Evolutionary conservation across 2,329 filamentous ascomycete species (phyloP), one percentile per base, ranked within the genome.

Genomic region (Diatrype stigma): DNA sequence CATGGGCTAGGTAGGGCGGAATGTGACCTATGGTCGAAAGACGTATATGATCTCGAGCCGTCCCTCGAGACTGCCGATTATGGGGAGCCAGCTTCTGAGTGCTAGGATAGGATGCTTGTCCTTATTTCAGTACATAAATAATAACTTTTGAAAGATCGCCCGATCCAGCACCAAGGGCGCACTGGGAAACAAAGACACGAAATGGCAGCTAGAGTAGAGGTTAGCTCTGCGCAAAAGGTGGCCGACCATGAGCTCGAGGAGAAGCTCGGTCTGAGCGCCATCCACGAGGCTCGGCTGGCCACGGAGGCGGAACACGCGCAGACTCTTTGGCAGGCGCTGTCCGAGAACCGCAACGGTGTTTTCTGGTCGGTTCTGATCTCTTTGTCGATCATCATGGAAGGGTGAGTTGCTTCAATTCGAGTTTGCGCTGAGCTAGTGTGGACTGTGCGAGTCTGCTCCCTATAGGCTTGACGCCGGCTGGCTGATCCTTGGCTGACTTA

Each of bases 371-470:
- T 62, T 14, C 28, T 65, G 42, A 60, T 67, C 26, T 67, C 64
- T 1, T 60, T 65, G 59, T 59, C 63, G 4, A 66, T 67, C 34
- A 57, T 67, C 35, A 67, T 67, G 64, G 64, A 67, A 60, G 64
- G 64, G 59, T 66, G 51, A 42, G 61, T 46, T 34, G 11, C 23
- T 30, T 26, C n/a, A n/a, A 30, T 5, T 30, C 10, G 26, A 30
- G 26, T 30, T 10, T 30, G n/a, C n/a, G n/a, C n/a, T n/a, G n/a
- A n/a, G n/a, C n/a, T n/a, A n/a, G n/a, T n/a, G n/a, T 45, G 14
- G 6, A 23, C 17, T 6, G 14, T 6, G 16, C 16, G 8, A 23
- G 11, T 30, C 22, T 45, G 7, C 11, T 45, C 22, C 14, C 23
- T 5, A 21, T n/a, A 23, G 10, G 42, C 28, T 7, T n/a, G 21